Base-by-base conservation (phyloP, 371 early-diverging fungal species). In the Zancudomyces culisetae region DNA sequence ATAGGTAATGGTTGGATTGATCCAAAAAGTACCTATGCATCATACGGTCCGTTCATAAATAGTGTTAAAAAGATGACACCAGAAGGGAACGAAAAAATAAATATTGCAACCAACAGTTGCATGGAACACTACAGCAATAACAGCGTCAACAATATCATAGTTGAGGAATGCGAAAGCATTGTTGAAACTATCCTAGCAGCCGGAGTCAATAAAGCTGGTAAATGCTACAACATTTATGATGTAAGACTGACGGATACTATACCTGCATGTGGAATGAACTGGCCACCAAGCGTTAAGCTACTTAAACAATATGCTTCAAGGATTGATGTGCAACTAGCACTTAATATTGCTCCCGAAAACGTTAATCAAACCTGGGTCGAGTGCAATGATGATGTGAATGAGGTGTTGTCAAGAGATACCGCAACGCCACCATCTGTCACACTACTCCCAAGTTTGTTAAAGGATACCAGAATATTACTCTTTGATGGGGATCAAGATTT, bases 1-100 rank as follows among this genome's bases (percentile, higher is more conserved):
- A 59, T 71, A 21, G 71, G 71, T 19, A 71, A 69, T 45, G 70
- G 68, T 13, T 67, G 68, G 68, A 46, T 67, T 28, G 68, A 67
- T 19, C 62, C 66, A 39, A 49, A 43, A 19, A 49, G 56, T 6
- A 65, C 63, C 57, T 64, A 65, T 41, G 60, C 58, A 61, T 65
- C 65, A 39, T 65, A 65, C 30, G 22, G 39, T 43, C 64, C 58
- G n/a, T 45, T 64, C 48, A 45, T 53, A 12, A 41, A 24, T 6
- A 54, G 53, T 49, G 27, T 27, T 19, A 20, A 58, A 43, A 30
- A 60, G 12, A 29, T 45, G 2, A n/a, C 40, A 6, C 12, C 28
- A 10, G 6, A 35, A 10, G 51, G 60, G 10, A 43, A 66, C 4
- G 42, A 42, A 20, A 52, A 51, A 20, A 35, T 62, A 39, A 28